Evolutionary conservation across 805 yeast species (phyloP).

Genomic region (Saturnispora diversa): DNA sequence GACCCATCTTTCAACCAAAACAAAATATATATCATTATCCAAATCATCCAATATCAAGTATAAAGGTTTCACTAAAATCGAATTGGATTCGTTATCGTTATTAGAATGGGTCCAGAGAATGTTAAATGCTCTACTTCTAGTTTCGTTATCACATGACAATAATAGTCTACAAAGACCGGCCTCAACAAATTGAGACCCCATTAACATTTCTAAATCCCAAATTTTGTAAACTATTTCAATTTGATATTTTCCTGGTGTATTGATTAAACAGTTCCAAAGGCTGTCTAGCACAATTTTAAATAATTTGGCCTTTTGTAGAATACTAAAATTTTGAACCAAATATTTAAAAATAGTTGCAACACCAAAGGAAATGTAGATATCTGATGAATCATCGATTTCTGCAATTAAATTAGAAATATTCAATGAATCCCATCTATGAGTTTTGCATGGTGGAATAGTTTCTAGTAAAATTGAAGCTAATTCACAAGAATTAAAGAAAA

Average conservation of each 20-base stretch:
- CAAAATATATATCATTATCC: constrained; percentile 35
- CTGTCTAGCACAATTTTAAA: constrained; percentile 36
- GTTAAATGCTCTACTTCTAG: constrained; percentile 48
- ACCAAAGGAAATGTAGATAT: constrained; percentile 35
- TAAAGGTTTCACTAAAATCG: constrained; percentile 53
- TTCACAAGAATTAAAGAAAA: constrained; percentile 29
- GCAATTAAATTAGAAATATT: constrained; percentile 25
- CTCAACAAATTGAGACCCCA: constrained; percentile 52
- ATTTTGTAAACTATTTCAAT: constrained; percentile 63
- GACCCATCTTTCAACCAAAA: constrained; percentile 44
- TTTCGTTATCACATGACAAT: constrained; percentile 32
- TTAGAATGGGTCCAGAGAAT: constrained; percentile 68
- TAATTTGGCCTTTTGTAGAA: constrained; percentile 31
- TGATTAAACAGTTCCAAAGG: constrained; percentile 49
- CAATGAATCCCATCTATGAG: constrained; percentile 26
- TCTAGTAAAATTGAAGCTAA: constrained; percentile 33
- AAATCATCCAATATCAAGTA: constrained; percentile 62
- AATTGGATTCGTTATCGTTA: constrained; percentile 40
- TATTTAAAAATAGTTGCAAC: constrained; percentile 34
- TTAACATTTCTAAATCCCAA: constrained; percentile 50
- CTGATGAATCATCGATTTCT: constrained; percentile 15
- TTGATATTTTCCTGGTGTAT: constrained; percentile 48
- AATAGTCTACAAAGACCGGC: constrained; percentile 61
- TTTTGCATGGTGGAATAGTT: constrained; percentile 36
- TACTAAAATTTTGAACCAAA: constrained; percentile 27